A percentile compares a stretch with the other conserved stretches of the same genome.
phyloP scores from a whole-genome alignment of 371 early-diverging fungal species.

The Mucor ambiguus region DNA sequence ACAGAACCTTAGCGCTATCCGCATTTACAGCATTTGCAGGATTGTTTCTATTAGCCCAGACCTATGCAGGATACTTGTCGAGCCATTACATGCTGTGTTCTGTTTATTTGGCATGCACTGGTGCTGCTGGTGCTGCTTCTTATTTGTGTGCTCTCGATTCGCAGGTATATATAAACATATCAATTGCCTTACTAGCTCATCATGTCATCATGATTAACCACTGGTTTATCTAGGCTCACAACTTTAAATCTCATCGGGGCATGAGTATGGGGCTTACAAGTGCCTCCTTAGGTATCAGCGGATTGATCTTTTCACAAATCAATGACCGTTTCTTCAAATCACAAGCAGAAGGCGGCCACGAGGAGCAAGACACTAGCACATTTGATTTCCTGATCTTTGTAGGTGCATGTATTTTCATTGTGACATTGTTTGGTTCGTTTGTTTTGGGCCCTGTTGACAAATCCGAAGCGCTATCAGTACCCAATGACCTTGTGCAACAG shows the following conservation, averaged over 20 bases:
- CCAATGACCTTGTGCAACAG: not conserved
- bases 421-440: conserved; percentile 36
- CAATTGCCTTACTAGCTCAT: not conserved
- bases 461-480: not conserved
- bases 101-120: conserved; percentile 38
- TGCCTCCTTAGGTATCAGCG: conserved; percentile 45
- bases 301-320: conserved; percentile 50
- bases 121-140: conserved; percentile 45
- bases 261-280: conserved; percentile 51
- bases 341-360: conserved; percentile 14
- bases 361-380: conserved; percentile 26
- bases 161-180: conserved; percentile 30
- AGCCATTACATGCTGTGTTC: conserved; percentile 35
- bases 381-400: conserved; percentile 42
- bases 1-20: conserved; percentile 19
- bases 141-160: conserved; percentile 49
- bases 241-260: conserved; percentile 46
- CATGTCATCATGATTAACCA: not conserved
- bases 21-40: conserved; percentile 24
- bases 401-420: conserved; percentile 21
- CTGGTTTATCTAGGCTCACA: conserved; percentile 25
- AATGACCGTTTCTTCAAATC: conserved; percentile 43
- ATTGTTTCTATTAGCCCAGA: conserved; percentile 43
- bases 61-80: conserved; percentile 40
- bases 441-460: conserved; percentile 23